Evolutionary conservation across 257 asterid genomes (phyloP), one percentile per base, ranked within the genome.

Genomic region (Rubia yunnanensis): DNA sequence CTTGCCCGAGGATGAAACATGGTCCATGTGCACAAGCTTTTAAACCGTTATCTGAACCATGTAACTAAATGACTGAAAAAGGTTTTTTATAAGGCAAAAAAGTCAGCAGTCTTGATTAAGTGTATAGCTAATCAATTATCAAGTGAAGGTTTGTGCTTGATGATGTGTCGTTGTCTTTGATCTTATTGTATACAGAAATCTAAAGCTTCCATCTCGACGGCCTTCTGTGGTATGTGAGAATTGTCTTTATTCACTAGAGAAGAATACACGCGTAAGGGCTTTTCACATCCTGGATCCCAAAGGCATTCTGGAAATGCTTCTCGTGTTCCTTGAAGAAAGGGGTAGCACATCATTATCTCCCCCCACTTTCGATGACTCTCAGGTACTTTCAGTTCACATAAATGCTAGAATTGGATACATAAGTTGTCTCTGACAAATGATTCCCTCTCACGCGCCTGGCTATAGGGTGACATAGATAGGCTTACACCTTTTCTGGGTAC

Each of bases 161-260:
- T 5, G 23, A 38, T 15, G 64, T 54, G 14, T 56, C 24, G 31
- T 22, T 79, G 26, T 76, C 22, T 41, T 30, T 48, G 41, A 36
- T 7, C 49, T 10, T 49, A 11, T 46, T 31, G 61, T 62, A 74
- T 78, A 46, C 73, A 92, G 99, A 79, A 87, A 89, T 68, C 73
- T 92, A 74, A 92, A 86, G 89, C 94, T 92, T 70, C 99, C 99
- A 27, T 89, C 96, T 68, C 81, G 87, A 59, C 69, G 79, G 62
- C 99, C 97, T 62, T 77, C 97, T 74, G 55, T 92, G 73, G 99
- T 89, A 63, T 92, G 99, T 72, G 99, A 92, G 74, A 89, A 82
- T 77, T 89, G 95, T 79, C 87, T 89, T 69, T 84, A 79, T 80
- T 89, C 99, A 56, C 72, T 89, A 60, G 92, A 87, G 71, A 79